phyloP scores from a whole-genome alignment of 2,329 filamentous ascomycete genomes.

The Aschersonia sp. region DNA sequence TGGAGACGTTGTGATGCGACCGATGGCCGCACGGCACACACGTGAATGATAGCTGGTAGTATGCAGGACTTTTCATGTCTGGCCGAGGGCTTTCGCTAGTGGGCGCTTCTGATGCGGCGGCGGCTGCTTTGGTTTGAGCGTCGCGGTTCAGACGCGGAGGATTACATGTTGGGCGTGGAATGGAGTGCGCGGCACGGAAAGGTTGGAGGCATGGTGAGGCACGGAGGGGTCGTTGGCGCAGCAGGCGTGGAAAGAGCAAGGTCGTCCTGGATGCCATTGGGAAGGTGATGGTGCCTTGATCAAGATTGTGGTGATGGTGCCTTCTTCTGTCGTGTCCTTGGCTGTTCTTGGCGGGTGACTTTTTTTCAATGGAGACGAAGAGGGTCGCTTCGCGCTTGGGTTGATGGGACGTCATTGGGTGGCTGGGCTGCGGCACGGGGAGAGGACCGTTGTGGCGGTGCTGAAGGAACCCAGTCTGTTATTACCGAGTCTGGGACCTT shows the following conservation, averaged over 20 bases:
- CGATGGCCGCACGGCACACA: slow-evolving; percentile 73
- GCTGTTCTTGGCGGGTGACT: too few species aligned
- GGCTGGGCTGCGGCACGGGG: too few species aligned
- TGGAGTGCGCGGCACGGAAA: slow-evolving; percentile 18
- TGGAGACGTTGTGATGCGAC: slow-evolving; percentile 75
- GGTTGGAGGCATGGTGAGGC: background rate
- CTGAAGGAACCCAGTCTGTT: too few species aligned
- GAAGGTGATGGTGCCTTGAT: too few species aligned
- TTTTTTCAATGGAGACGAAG: too few species aligned
- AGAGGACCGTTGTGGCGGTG: too few species aligned
- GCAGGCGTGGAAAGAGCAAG: background rate
- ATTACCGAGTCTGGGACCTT: too few species aligned
- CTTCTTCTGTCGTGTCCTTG: too few species aligned
- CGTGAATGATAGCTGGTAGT: slow-evolving; percentile 84
- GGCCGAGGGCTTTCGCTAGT: slow-evolving; percentile 14
- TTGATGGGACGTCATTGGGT: too few species aligned
- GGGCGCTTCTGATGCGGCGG: slow-evolving; percentile 7
- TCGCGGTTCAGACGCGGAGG: slow-evolving; percentile 3
- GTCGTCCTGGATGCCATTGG: too few species aligned
- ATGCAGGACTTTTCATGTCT: slow-evolving; percentile 33
- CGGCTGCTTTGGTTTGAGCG: slow-evolving; percentile 1
- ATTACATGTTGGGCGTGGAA: slow-evolving; percentile 15
- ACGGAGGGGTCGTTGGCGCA: background rate
- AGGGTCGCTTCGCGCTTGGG: too few species aligned
- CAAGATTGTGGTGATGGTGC: too few species aligned